Evolutionary conservation across 306 rosid genomes (phyloP).

Genomic region (Ochetophila trinervis): DNA sequence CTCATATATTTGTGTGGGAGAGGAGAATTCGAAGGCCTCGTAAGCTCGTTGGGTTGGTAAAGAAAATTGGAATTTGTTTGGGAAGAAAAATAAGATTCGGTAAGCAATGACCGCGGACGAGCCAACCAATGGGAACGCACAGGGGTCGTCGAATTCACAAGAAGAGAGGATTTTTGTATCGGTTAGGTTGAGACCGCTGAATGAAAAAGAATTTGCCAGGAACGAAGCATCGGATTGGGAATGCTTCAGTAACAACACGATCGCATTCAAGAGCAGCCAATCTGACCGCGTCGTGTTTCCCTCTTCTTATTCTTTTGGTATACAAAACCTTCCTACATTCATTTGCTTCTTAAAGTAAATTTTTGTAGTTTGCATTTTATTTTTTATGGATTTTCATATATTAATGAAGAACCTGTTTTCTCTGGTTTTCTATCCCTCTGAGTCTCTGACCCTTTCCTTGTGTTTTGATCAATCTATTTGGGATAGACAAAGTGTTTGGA

Average conservation of each 20-base stretch:
- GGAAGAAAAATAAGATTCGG: neutral
- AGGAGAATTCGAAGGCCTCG: neutral
- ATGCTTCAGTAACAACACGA: constrained; percentile 38
- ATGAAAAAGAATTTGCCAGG: constrained; percentile 46
- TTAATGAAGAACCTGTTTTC: neutral
- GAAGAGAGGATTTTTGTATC: constrained; percentile 74
- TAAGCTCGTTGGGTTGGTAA: neutral
- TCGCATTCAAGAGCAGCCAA: constrained; percentile 37
- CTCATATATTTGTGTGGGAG: constrained; percentile 2
- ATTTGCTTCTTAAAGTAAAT: too few species aligned
- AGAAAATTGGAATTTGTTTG: too few species aligned
- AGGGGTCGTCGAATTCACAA: constrained; percentile 23
- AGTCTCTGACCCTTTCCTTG: neutral
- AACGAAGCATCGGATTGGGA: constrained; percentile 62
- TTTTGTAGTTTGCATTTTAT: neutral
- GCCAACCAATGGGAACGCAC: constrained; percentile 7
- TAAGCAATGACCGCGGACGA: constrained; percentile 25
- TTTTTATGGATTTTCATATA: neutral
- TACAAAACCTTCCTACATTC: neutral
- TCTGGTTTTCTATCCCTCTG: too few species aligned
- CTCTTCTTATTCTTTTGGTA: constrained; percentile 61
- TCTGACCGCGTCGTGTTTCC: constrained; percentile 44
- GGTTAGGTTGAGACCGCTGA: constrained; percentile 77
- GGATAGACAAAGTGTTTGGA: constrained; percentile 76
- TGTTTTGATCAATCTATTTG: neutral